Base-by-base conservation (phyloP, 2,329 filamentous ascomycete genomes). In the Neocucurbitaria cava region DNA sequence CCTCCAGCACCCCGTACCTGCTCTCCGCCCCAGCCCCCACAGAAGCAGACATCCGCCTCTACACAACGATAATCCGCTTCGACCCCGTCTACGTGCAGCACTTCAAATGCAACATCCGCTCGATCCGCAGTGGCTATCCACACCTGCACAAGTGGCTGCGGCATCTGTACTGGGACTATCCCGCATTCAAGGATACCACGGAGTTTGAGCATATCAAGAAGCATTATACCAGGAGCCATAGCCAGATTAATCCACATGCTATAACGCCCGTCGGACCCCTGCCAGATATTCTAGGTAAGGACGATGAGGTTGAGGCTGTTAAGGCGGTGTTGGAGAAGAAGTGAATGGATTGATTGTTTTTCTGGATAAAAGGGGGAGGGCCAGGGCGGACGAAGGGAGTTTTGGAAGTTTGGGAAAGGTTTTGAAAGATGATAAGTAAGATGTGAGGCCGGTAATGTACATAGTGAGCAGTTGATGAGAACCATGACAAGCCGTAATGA, bases 191-290 rank as follows among this genome's bases (percentile, higher is more conserved):
- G 59, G 85, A 90, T 46, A 95, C 92, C 57, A 96, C 93, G 20
- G 85, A 97, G 76, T 96, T 96, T 74, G 86, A 96, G 75, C 95
- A 99, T 78, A 98, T 98, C 80, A 97, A 96, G 85, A 89, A 84
- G 40, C 86, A 89, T 67, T 89, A 89, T 71, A 88, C 86, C 2
- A 86, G 85, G 79, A 86, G 83, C 61, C 86, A 88, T 74, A 78
- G 73, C 62, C 86, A 88, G 76, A 88, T 89, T 64, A 89, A 89
- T 70, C 84, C 71, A 42, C 83, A 82, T 73, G 80, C 82, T 35
- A 96, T 99, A 71, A 94, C 92, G 21, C 93, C 94, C 1, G 72
- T 96, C 15, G 94, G 94, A 0, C 94, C 95, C 5, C 66, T 92
- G 69, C 93, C 93, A 35, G 84, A 96, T 78, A 89, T 99, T 58